phyloP scores from a whole-genome alignment of 331 rosid genomes.

The Ulmus americana region DNA sequence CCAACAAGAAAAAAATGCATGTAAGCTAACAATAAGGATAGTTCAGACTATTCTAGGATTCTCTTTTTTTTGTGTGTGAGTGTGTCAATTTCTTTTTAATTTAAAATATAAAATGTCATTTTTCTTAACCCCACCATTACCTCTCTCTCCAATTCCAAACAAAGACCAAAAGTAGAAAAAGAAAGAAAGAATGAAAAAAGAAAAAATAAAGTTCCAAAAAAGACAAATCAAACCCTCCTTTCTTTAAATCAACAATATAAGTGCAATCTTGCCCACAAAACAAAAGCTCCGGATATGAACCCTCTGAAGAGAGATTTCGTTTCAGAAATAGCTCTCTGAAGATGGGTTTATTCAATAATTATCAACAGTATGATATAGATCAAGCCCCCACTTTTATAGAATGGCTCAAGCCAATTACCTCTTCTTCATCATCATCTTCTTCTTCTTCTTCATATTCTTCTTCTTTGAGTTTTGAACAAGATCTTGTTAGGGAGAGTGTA shows the following conservation, averaged over 20 bases:
- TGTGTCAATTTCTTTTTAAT: too few relatives aligned
- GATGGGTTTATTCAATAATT: slow-evolving; percentile 67
- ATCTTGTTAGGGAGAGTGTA: slow-evolving; percentile 22
- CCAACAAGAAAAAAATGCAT: slow-evolving; percentile 2
- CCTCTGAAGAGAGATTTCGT: slow-evolving; percentile 37
- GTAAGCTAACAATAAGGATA: slow-evolving; percentile 16
- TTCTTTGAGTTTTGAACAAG: not conserved
- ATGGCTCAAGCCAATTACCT: slow-evolving; percentile 75
- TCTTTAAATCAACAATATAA: slow-evolving; percentile 40
- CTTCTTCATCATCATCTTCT: slow-evolving; percentile 33
- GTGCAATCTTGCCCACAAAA: slow-evolving; percentile 44
- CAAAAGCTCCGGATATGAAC: slow-evolving; percentile 34
- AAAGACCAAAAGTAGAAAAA: slow-evolving; percentile 35
- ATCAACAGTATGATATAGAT: slow-evolving; percentile 33
- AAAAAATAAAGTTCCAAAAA: slow-evolving; percentile 27
- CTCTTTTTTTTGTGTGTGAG: slow-evolving; percentile 24
- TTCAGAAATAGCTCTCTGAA: slow-evolving; percentile 30
- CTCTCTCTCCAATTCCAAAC: slow-evolving; percentile 41
- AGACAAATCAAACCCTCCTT: slow-evolving; percentile 44
- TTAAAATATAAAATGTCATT: slow-evolving; percentile 43
- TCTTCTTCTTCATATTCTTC: slow-evolving; percentile 22
- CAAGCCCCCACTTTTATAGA: slow-evolving; percentile 75
- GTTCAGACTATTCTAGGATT: slow-evolving; percentile 56
- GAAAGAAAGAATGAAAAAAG: slow-evolving; percentile 21
- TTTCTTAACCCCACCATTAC: slow-evolving; percentile 61